Conservation (phyloP, 352 stramenopile species). For the Globisporangium lucens region DNA sequence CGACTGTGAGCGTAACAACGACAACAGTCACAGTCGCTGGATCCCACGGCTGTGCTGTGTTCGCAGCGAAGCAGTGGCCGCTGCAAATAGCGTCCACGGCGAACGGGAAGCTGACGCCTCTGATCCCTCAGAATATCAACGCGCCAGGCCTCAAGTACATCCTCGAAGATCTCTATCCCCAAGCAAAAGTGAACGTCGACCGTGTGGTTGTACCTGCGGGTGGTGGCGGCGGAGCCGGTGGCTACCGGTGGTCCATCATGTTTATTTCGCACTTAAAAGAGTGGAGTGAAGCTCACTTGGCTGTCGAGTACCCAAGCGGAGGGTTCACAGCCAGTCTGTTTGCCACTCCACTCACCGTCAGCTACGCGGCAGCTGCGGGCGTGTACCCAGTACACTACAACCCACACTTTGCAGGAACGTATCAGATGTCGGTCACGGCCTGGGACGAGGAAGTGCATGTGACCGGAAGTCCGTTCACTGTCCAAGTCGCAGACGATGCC, state of each 20-base stretch:
- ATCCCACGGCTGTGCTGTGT: constrained; percentile 57
- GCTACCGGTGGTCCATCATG: constrained; percentile 88
- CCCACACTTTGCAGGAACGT: constrained; percentile 86
- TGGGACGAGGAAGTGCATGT: constrained; percentile 72
- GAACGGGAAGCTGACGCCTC: constrained; percentile 43
- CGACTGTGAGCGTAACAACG: constrained; percentile 33
- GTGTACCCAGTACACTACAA: constrained; percentile 93
- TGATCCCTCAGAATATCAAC: constrained; percentile 59
- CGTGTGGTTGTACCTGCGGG: constrained; percentile 17
- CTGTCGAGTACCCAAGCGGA: constrained; percentile 59
- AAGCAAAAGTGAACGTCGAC: constrained; percentile 44
- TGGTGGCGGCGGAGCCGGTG: constrained; percentile 24
- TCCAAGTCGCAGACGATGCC: constrained; percentile 71
- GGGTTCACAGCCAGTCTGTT: constrained; percentile 37
- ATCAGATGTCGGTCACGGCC: constrained; percentile 86
- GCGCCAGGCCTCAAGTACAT: constrained; percentile 55
- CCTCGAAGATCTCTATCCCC: constrained; percentile 51
- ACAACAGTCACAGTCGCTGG: constrained; percentile 44
- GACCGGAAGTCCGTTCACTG: constrained; percentile 84
- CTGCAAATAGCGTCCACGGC: constrained; percentile 32
- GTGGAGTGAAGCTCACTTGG: constrained; percentile 66
- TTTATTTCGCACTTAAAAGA: constrained; percentile 89
- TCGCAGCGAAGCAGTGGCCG: constrained; percentile 36
- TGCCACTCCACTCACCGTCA: constrained; percentile 41
- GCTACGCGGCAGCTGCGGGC: constrained; percentile 50